phyloP scores from a whole-genome alignment of 306 rosid species.

The Cucurbita maxima region DNA sequence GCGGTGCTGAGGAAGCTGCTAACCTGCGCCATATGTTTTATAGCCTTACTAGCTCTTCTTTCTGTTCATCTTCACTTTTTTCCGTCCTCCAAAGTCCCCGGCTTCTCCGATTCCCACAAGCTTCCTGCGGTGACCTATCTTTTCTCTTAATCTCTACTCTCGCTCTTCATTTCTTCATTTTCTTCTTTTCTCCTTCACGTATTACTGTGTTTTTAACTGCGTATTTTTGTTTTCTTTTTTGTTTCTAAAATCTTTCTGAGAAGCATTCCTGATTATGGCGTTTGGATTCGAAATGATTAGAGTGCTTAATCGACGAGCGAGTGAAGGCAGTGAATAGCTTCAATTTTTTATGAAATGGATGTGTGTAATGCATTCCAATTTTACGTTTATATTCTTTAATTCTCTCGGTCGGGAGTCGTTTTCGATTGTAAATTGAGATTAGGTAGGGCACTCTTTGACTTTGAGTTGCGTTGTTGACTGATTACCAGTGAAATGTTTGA shows the following conservation, averaged over 20 bases:
- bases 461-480: neutral
- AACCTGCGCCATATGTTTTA: slow-evolving; percentile 42
- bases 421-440: neutral
- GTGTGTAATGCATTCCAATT: neutral
- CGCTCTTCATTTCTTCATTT: neutral
- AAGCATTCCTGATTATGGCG: neutral
- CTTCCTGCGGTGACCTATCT: slow-evolving; percentile 45
- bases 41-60: slow-evolving; percentile 43
- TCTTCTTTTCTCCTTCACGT: neutral
- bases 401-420: neutral
- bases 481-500: neutral
- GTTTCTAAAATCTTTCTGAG: neutral
- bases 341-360: neutral
- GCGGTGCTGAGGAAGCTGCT: slow-evolving; percentile 47
- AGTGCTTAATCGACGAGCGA: neutral
- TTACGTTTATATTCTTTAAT: neutral
- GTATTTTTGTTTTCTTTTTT: neutral
- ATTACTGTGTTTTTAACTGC: neutral
- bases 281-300: neutral
- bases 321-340: neutral
- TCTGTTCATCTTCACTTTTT: slow-evolving; percentile 47
- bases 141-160: neutral
- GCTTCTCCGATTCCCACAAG: slow-evolving; percentile 50
- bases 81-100: slow-evolving; percentile 41
- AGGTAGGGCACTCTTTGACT: slow-evolving; percentile 1